phyloP scores from a whole-genome alignment of 2,329 filamentous ascomycete genomes.

The Thelonectria olida region DNA sequence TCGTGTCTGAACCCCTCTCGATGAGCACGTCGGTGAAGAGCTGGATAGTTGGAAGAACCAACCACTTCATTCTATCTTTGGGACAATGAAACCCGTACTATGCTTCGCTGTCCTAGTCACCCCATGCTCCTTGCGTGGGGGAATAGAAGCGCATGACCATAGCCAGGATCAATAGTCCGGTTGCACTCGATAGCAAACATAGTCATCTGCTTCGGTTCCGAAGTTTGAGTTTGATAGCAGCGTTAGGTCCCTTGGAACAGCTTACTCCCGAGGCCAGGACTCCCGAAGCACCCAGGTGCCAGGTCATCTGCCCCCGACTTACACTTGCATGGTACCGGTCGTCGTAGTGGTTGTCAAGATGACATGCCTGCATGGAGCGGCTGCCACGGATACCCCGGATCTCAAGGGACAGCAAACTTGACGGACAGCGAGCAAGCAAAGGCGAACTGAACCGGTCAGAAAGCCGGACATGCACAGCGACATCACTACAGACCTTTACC shows the following conservation, averaged over 20 bases:
- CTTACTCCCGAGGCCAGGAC: background rate
- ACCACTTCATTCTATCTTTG: background rate
- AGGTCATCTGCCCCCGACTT: conserved; percentile 6
- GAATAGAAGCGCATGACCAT: conserved; percentile 8
- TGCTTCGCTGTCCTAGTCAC: background rate
- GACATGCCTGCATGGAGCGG: conserved; percentile 8
- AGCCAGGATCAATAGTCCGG: background rate
- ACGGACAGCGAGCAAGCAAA: background rate
- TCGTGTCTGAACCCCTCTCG: background rate
- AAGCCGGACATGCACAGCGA: background rate
- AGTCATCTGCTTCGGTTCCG: background rate
- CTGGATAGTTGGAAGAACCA: background rate
- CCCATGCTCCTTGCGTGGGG: conserved; percentile 6
- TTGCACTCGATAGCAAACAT: background rate
- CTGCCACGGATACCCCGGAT: conserved; percentile 18
- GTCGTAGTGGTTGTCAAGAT: conserved; percentile 4
- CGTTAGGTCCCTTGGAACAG: background rate
- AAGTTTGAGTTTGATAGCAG: background rate
- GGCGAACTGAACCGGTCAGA: conserved; percentile 7
- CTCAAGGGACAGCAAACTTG: too few species aligned
- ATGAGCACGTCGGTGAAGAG: conserved; percentile 15
- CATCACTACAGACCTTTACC: background rate
- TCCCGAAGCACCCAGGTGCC: too few species aligned
- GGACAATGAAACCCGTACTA: background rate
- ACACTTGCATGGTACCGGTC: background rate